Evolutionary conservation across 768 basidiomycete genomes (phyloP).

Genomic region (Clitopilus passeckerianus): DNA sequence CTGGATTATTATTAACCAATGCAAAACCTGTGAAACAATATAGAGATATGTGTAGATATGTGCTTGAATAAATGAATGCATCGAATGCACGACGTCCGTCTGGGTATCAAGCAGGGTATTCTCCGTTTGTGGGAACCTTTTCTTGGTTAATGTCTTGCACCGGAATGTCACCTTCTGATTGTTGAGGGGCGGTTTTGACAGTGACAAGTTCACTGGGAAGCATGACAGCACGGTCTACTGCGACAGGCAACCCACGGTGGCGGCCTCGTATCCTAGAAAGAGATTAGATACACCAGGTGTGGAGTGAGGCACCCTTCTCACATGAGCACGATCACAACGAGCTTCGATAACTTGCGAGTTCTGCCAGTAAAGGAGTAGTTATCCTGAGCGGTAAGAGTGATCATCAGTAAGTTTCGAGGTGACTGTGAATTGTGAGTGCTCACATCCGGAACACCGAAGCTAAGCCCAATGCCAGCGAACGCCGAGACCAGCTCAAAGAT

Average conservation of each 20-base stretch:
- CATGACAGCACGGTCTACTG: constrained; percentile 54
- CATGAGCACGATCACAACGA: constrained; percentile 73
- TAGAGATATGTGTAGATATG: too few relatives aligned
- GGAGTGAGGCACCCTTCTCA: constrained; percentile 12
- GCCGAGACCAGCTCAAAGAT: constrained; percentile 66
- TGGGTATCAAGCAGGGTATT: background rate
- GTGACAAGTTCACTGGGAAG: constrained; percentile 24
- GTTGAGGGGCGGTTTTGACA: background rate
- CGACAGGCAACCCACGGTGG: constrained; percentile 67
- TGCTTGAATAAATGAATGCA: too few relatives aligned
- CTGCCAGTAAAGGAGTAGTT: constrained; percentile 63
- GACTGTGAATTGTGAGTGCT: constrained; percentile 4
- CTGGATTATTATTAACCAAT: too few relatives aligned
- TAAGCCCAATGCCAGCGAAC: constrained; percentile 66
- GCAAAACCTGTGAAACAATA: too few relatives aligned
- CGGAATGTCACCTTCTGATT: background rate
- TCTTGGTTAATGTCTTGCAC: background rate
- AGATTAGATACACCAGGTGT: background rate
- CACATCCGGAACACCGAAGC: constrained; percentile 53
- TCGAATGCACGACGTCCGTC: background rate
- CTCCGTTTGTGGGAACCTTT: background rate
- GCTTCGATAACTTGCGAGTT: constrained; percentile 61
- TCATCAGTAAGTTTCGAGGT: background rate
- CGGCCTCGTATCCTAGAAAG: constrained; percentile 54
- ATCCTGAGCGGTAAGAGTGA: constrained; percentile 23